These are phyloP conservation scores for Pontederia paniculata DNA, from an alignment of 176 grass and related monocot genomes.

Conservation along the genomic window DNA sequence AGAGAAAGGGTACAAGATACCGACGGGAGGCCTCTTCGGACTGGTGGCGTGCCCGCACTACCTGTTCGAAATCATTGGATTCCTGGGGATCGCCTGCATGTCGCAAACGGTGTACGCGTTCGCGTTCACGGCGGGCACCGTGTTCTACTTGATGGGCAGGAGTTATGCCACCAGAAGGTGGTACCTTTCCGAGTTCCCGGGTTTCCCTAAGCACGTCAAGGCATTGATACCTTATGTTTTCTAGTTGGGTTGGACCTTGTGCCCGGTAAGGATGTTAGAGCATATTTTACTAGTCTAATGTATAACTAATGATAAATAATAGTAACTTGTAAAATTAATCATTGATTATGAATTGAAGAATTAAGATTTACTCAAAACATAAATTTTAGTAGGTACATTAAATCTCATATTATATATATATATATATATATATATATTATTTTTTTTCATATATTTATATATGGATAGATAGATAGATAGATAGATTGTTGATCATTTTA, in stretches of 20 bases:
- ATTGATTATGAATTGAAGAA: too few species aligned
- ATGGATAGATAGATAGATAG: too few species aligned
- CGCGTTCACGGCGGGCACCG: conserved; percentile 29
- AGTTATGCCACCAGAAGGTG: conserved; percentile 64
- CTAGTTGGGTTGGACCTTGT: conserved; percentile 5
- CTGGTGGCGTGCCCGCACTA: conserved; percentile 61
- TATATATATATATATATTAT: too few species aligned
- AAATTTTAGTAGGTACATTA: too few species aligned
- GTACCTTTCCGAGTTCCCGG: conserved; percentile 53
- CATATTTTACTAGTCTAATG: too few species aligned
- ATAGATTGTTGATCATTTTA: too few species aligned
- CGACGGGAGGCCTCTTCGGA: conserved; percentile 44
- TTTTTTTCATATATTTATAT: too few species aligned
- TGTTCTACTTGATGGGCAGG: conserved; percentile 50
- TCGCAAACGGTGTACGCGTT: conserved; percentile 42
- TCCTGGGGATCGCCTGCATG: conserved; percentile 57
- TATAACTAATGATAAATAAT: too few species aligned
- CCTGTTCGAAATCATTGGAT: conserved; percentile 63
- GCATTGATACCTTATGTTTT: conserved; percentile 56
- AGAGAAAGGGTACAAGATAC: conserved; percentile 51
- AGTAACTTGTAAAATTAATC: too few species aligned
- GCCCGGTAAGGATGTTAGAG: too few species aligned
- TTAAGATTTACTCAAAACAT: too few species aligned
- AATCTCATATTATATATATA: too few species aligned
- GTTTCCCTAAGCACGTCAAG: conserved; percentile 40